Conservation (phyloP, 2,329 filamentous ascomycete species). For the Xylariaceae sp. region DNA sequence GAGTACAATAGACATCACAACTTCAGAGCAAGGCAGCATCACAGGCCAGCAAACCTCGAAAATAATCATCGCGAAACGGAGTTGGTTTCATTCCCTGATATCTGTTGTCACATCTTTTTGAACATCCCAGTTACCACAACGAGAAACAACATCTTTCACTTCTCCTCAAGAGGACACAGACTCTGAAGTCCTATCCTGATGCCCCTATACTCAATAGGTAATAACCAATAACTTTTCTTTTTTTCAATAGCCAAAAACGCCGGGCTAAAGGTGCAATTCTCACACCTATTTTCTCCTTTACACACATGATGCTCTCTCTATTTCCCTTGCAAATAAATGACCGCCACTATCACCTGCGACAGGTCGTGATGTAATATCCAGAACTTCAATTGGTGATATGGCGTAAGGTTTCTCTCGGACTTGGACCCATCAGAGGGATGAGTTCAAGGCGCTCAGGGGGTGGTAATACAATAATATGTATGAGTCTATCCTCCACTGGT, state of each 20-base stretch:
- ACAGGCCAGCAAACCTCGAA: neutral
- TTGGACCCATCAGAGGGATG: neutral
- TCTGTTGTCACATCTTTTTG: neutral
- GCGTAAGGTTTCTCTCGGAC: neutral
- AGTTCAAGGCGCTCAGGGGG: neutral
- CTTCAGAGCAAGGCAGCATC: neutral
- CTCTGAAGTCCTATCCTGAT: neutral
- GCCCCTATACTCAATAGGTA: no score
- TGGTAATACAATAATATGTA: neutral
- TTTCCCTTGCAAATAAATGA: slow-evolving; percentile 10
- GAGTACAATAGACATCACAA: neutral
- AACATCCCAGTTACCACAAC: neutral
- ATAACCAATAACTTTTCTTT: neutral
- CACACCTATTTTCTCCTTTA: neutral
- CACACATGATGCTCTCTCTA: slow-evolving; percentile 1
- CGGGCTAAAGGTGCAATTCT: slow-evolving; percentile 10
- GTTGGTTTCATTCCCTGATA: neutral
- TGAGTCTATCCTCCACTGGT: neutral
- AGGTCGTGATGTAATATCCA: neutral
- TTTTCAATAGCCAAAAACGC: slow-evolving; percentile 13
- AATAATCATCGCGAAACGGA: neutral
- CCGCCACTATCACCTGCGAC: neutral
- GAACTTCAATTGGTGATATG: neutral
- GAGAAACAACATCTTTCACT: neutral
- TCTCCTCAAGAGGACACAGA: neutral